Conservation (phyloP, 2,329 filamentous ascomycete species). For the Berkeleyomyces basicola region DNA sequence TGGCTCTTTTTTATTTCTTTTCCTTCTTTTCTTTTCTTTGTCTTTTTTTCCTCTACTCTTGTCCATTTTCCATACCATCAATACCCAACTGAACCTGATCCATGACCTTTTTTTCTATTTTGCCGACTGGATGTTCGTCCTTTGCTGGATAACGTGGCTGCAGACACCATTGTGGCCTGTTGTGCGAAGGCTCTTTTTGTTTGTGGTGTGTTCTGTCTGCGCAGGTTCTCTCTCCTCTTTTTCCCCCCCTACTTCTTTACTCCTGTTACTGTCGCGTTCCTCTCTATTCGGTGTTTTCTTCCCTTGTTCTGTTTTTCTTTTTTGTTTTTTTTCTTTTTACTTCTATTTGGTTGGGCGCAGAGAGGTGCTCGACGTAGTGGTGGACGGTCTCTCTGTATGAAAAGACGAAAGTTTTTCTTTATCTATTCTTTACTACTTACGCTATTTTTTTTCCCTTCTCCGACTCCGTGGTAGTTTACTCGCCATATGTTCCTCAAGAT, state of each 20-base stretch:
- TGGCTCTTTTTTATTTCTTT: constrained; percentile 14
- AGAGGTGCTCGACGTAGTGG: background rate
- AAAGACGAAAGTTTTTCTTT: constrained; percentile 11
- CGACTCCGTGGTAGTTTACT: background rate
- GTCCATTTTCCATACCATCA: constrained; percentile 15
- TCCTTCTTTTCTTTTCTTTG: constrained; percentile 17
- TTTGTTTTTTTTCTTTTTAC: background rate
- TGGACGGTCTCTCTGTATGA: constrained; percentile 10
- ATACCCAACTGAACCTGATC: constrained; percentile 15
- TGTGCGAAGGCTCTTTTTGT: constrained; percentile 8
- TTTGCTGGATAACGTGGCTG: background rate
- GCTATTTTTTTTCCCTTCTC: constrained; percentile 6
- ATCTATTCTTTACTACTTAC: background rate
- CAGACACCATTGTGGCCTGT: background rate
- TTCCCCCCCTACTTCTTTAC: constrained; percentile 1
- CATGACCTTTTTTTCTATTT: constrained; percentile 5
- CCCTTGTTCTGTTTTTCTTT: background rate
- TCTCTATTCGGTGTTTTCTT: background rate
- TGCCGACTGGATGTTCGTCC: background rate
- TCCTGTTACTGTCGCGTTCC: background rate
- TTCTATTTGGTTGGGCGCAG: background rate
- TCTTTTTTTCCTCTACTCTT: constrained; percentile 18
- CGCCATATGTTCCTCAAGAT: background rate
- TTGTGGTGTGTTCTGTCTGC: background rate
- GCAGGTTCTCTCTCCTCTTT: background rate